Base-by-base conservation (phyloP, 345 rosid species). In the Clausena lansium region DNA sequence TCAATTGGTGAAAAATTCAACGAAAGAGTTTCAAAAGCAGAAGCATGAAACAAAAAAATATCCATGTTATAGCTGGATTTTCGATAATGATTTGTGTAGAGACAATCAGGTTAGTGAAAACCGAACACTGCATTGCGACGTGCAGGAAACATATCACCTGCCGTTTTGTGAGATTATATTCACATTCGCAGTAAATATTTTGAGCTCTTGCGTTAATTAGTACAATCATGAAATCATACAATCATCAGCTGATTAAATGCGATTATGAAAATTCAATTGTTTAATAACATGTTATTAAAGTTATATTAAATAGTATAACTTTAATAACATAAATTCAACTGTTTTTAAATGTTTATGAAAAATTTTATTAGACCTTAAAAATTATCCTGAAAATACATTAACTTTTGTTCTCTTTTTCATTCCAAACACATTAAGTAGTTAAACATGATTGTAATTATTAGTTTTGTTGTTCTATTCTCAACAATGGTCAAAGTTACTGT, bases 21-120 rank as follows among this genome's bases (percentile, higher is more conserved):
- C 39, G 14, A 61, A 36, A 17, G 30, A 75, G 47, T 28, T 67
- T 67, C 7, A 75, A 65, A 45, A 22, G 77, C 50, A 52, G 45
- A 83, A 75, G 75, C 77, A 65, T 41, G 74, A 59, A 74, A 65
- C 24, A 64, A 59, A 71, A n/a, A 77, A 67, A 20, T 5, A 4
- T 32, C 8, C n/a, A 45, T 36, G 38, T 25, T 39, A 17, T 61
- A 45, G 73, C 38, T 64, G 71, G 62, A 58, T 17, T 65, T 7
- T 57, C 17, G 74, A 59, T 64, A 4, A 55, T 25, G 80, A 67
- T 66, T 38, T 38, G 41, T 41, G 38, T 0, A 39, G 17, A 1
- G 14, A 30, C 17, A 38, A 15, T 3, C 4, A n/a, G 30, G 62
- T 17, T 41, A 19, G 9, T 20, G 62, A 9, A 32, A 54, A 22